phyloP scores from a whole-genome alignment of 23 red algal species.

The Gracilaria vermiculophylla region DNA sequence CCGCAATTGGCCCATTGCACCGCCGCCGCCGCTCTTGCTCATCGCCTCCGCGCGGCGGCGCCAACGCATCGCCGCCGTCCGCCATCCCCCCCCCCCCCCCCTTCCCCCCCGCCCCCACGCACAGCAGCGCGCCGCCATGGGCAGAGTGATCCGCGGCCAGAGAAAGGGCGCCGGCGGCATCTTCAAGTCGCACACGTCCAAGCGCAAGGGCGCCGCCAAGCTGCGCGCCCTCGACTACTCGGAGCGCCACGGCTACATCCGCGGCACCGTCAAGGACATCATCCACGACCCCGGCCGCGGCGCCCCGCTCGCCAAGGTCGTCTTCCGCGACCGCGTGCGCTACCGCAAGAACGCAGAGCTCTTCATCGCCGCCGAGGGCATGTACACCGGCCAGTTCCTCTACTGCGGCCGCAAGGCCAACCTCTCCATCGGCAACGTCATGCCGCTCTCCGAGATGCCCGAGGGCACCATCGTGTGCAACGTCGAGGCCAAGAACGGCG shows the following conservation, averaged over 20 bases:
- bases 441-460: conserved; percentile 89
- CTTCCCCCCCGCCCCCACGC: too few relatives aligned
- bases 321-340: conserved; percentile 93
- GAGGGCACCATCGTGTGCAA: conserved; percentile 99
- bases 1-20: too few relatives aligned
- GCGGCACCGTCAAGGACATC: conserved; percentile 87
- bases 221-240: conserved; percentile 91
- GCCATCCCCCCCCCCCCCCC: too few relatives aligned
- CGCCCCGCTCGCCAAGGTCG: conserved; percentile 92
- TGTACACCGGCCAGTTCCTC: conserved; percentile 96
- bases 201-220: conserved; percentile 92
- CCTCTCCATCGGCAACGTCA: conserved; percentile 93
- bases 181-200: conserved; percentile 93
- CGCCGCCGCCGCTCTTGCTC: too few relatives aligned
- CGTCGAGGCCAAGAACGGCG: conserved; percentile 94
- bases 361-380: conserved; percentile 94
- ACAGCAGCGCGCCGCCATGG: conserved; percentile 72
- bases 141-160: conserved; percentile 97
- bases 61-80: too few relatives aligned
- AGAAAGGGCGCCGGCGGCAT: conserved; percentile 96
- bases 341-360: conserved; percentile 85
- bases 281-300: conserved; percentile 97
- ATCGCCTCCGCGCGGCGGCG: too few relatives aligned
- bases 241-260: conserved; percentile 97
- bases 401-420: conserved; percentile 94